Base-by-base conservation (phyloP, 805 yeast species). In the Zygosaccharomyces gambellarensis region DNA sequence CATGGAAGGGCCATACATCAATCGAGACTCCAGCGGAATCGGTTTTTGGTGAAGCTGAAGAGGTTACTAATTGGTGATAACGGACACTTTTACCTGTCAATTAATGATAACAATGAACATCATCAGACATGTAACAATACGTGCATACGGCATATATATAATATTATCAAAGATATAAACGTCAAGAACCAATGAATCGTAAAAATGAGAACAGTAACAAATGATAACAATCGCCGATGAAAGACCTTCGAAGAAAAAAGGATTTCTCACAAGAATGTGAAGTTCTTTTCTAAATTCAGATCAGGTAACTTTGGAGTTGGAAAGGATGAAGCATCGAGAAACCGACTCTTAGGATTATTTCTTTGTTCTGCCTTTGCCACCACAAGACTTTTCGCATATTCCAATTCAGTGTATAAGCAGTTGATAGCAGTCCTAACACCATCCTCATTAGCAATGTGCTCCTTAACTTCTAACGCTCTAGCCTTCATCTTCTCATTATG, bases 11-110 rank as follows among this genome's bases (percentile, higher is more conserved):
- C 28, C 72, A 70, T 41, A 71, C 69, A 39, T 74, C 74, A 8
- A 74, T 72, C 19, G 75, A 71, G 19, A 69, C 64, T 14, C 69
- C 57, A 60, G 78, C 77, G 49, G 81, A 83, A 43, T 79, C 86
- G 39, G 84, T 90, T 10, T 90, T 92, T 65, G 97, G 98, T 1
- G 99, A 92, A 68, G 95, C 96, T 12, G 95, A 87, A 63, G 90
- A 87, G 63, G 90, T 94, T 44, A 89, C 98, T 28, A 87, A 83
- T 54, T 92, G 99, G 99, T 92, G 43, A 46, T 19, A 2, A 32
- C 10, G 14, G 17, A 17, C 22, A 7, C 4, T 34, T 25, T 34
- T 14, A 34, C 9, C 19, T 10, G 22, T 10, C 10, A 6, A 34
- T 14, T 17, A 12, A 39, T 14, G 22, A 29, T 30, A 29, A 42